Percentiles rank a stretch among this genome's conserved stretches.
These are phyloP conservation scores for Euphorbia peplus DNA, from an alignment of 345 rosid genomes.

Conservation along the genomic window DNA sequence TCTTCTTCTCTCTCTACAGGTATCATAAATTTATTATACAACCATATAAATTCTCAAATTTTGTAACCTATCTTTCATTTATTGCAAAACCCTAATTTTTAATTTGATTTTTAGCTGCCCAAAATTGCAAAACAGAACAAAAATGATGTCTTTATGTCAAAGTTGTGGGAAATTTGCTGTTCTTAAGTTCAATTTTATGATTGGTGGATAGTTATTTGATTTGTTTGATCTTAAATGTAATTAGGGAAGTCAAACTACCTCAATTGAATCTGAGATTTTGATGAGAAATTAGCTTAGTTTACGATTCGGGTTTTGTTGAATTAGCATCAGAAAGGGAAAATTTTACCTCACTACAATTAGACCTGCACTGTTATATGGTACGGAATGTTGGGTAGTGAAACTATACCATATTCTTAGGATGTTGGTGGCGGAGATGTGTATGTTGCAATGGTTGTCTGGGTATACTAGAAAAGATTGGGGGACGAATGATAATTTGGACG, in stretches of 20 bases:
- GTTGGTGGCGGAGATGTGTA: too few relatives aligned
- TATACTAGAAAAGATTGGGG: too few relatives aligned
- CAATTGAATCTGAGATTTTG: background rate
- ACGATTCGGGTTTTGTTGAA: too few relatives aligned
- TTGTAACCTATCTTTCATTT: background rate
- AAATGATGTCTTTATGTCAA: background rate
- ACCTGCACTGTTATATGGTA: too few relatives aligned
- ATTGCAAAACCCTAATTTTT: background rate
- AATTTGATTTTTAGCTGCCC: background rate
- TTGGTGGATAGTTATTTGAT: background rate
- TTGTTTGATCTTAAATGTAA: background rate
- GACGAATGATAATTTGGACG: too few relatives aligned
- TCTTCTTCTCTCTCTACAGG: background rate
- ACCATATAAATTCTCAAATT: background rate
- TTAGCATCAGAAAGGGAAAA: background rate
- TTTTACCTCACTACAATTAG: too few relatives aligned
- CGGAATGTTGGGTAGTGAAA: too few relatives aligned
- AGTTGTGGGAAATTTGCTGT: background rate
- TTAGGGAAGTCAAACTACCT: background rate
- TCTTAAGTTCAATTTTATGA: background rate
- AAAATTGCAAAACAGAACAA: background rate
- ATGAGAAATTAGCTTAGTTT: background rate
- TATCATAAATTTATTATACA: background rate
- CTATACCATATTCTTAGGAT: too few relatives aligned
- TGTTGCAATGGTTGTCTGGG: too few relatives aligned